Conservation (phyloP, 805 yeast species). For the Cyberlindnera euphorbiiphila region DNA sequence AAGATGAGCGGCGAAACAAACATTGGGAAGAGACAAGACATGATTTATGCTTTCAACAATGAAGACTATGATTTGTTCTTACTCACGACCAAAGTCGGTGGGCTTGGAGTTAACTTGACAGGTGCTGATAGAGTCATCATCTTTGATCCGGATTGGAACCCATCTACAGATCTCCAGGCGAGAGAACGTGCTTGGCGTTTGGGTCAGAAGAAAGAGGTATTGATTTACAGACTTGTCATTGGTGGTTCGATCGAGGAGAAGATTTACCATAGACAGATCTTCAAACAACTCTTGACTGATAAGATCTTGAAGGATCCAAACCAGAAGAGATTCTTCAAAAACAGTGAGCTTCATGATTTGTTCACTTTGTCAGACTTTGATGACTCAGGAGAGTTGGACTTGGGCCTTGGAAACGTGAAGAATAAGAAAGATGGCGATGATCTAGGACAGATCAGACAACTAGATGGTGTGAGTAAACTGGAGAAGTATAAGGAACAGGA, state of each 20-base stretch:
- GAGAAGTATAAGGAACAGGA: constrained; percentile 52
- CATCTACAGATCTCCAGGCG: constrained; percentile 95
- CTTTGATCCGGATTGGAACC: constrained; percentile 98
- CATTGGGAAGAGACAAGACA: constrained; percentile 65
- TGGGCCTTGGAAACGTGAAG: constrained; percentile 47
- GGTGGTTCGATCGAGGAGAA: constrained; percentile 97
- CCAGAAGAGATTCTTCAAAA: constrained; percentile 87
- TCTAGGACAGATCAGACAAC: constrained; percentile 55
- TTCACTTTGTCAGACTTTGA: constrained; percentile 74
- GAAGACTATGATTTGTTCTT: constrained; percentile 63
- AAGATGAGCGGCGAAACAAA: constrained; percentile 96
- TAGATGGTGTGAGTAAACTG: constrained; percentile 70
- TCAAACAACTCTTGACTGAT: constrained; percentile 90
- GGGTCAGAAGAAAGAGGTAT: constrained; percentile 90
- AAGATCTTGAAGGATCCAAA: constrained; percentile 94
- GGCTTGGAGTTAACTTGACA: constrained; percentile 87
- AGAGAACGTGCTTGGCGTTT: constrained; percentile 96
- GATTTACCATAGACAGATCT: constrained; percentile 93
- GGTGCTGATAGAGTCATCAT: constrained; percentile 95
- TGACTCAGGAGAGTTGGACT: constrained; percentile 43
- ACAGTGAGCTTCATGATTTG: constrained; percentile 85
- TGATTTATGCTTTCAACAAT: constrained; percentile 79
- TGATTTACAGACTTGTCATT: constrained; percentile 86
- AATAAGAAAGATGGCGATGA: constrained; percentile 52
- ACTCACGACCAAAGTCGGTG: constrained; percentile 93